These are phyloP conservation scores for Pythium apleroticum DNA, from an alignment of 352 stramenopile species.

Conservation along the genomic window DNA sequence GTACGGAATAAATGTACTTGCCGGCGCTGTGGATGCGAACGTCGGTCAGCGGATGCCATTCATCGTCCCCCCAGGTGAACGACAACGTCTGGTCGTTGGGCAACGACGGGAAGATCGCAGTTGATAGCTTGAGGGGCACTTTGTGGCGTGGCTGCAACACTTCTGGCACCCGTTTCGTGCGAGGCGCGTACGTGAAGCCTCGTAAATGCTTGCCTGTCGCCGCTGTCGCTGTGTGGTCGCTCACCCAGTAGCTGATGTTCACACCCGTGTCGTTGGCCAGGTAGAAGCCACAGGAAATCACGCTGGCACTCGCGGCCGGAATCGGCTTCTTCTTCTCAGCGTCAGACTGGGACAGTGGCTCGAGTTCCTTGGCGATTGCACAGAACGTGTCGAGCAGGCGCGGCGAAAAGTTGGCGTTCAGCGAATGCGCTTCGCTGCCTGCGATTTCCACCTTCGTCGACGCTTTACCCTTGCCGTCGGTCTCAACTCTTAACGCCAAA, in stretches of 20 bases:
- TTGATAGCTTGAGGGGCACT: conserved; percentile 70
- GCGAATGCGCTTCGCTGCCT: conserved; percentile 52
- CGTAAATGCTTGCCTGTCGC: conserved; percentile 26
- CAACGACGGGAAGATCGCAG: conserved; percentile 63
- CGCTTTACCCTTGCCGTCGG: conserved; percentile 47
- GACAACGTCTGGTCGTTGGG: conserved; percentile 72
- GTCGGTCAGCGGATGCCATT: conserved; percentile 75
- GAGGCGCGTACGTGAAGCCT: conserved; percentile 60
- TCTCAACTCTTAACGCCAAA: conserved; percentile 34
- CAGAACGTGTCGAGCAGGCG: conserved; percentile 65
- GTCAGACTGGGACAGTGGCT: conserved; percentile 30
- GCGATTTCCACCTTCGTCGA: conserved; percentile 50
- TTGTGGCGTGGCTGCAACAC: conserved; percentile 50
- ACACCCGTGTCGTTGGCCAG: conserved; percentile 69
- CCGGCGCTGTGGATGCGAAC: conserved; percentile 74
- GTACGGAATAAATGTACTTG: conserved; percentile 77
- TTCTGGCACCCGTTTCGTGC: conserved; percentile 43
- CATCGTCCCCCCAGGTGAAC: conserved; percentile 67
- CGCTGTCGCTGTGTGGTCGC: conserved; percentile 35
- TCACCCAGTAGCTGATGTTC: conserved; percentile 67
- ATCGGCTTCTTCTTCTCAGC: conserved; percentile 15
- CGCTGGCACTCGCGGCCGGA: conserved; percentile 48
- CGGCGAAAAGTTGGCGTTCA: conserved; percentile 75
- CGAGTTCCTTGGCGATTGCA: conserved; percentile 57
- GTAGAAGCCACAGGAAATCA: conserved; percentile 83